Evolutionary conservation across 768 basidiomycete genomes (phyloP).

Genomic region (Rhizopogon vulgaris): DNA sequence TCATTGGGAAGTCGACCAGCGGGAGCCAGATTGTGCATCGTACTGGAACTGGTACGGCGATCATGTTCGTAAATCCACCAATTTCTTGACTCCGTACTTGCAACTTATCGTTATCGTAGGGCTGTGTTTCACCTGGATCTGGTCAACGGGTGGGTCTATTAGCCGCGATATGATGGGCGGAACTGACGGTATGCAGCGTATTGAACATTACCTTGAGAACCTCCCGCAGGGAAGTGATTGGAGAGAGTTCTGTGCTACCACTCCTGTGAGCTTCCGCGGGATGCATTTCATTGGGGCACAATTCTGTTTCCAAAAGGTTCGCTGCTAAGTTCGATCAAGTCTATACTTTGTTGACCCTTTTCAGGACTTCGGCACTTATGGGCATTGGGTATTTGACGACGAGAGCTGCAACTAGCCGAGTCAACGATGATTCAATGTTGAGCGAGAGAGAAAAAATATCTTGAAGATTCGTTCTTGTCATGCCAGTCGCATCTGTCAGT

Average conservation of each 20-base stretch:
- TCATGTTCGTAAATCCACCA: background rate
- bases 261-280: slow-evolving; percentile 19
- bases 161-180: background rate
- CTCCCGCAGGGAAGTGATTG: slow-evolving; percentile 22
- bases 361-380: slow-evolving; percentile 16
- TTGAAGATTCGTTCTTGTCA: no score
- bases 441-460: background rate
- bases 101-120: background rate
- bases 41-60: slow-evolving; percentile 23
- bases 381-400: slow-evolving; percentile 21
- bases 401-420: slow-evolving; percentile 4
- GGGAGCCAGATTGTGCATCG: slow-evolving; percentile 21
- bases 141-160: background rate
- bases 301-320: slow-evolving; percentile 16
- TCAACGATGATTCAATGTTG: background rate
- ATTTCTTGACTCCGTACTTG: background rate
- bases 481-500: no score
- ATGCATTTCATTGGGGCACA: slow-evolving; percentile 20
- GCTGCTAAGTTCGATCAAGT: background rate
- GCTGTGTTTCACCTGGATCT: background rate
- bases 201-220: slow-evolving; percentile 25
- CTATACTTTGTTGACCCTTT: background rate
- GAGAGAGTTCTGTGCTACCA: slow-evolving; percentile 28
- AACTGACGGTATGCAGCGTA: slow-evolving; percentile 11
- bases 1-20: slow-evolving; percentile 19